Percentiles rank a stretch among this genome's conserved stretches.
phyloP scores from a whole-genome alignment of 2,329 filamentous ascomycete species.

The Phaeoacremonium minimum region DNA sequence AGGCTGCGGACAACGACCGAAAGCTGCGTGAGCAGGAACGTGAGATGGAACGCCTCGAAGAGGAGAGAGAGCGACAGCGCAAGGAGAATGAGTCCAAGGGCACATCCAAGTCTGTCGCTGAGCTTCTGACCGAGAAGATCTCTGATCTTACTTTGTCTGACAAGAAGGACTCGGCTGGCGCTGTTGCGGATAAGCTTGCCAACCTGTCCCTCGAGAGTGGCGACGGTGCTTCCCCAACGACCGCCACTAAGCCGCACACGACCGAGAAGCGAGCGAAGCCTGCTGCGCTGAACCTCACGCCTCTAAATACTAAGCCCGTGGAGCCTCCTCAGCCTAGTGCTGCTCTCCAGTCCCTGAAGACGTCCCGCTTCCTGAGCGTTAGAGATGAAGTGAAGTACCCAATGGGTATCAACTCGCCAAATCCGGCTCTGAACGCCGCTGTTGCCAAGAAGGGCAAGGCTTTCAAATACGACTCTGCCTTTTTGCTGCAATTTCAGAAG shows the following conservation, averaged over 20 bases:
- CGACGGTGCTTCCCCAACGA: slow-evolving; percentile 34
- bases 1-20: slow-evolving; percentile 53
- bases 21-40: slow-evolving; percentile 70
- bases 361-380: slow-evolving; percentile 80
- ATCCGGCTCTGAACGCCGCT: slow-evolving; percentile 81
- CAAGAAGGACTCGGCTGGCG: slow-evolving; percentile 36
- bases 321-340: slow-evolving; percentile 92
- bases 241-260: slow-evolving; percentile 48
- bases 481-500: slow-evolving; percentile 92
- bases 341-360: slow-evolving; percentile 88
- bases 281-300: slow-evolving; percentile 79
- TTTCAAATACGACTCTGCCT: slow-evolving; percentile 93
- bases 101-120: slow-evolving; percentile 44
- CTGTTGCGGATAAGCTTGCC: slow-evolving; percentile 44
- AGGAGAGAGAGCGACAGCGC: slow-evolving; percentile 60
- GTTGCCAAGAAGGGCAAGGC: slow-evolving; percentile 74
- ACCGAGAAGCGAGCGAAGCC: slow-evolving; percentile 66
- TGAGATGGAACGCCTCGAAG: slow-evolving; percentile 69
- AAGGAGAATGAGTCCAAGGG: slow-evolving; percentile 44
- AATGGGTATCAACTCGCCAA: slow-evolving; percentile 78
- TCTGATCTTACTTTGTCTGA: slow-evolving; percentile 30
- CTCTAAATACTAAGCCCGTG: slow-evolving; percentile 75
- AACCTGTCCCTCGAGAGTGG: slow-evolving; percentile 43
- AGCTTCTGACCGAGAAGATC: slow-evolving; percentile 41
- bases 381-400: slow-evolving; percentile 80